Base-by-base conservation (phyloP, 2,329 filamentous ascomycete species). In the Zopfia rhizophila region DNA sequence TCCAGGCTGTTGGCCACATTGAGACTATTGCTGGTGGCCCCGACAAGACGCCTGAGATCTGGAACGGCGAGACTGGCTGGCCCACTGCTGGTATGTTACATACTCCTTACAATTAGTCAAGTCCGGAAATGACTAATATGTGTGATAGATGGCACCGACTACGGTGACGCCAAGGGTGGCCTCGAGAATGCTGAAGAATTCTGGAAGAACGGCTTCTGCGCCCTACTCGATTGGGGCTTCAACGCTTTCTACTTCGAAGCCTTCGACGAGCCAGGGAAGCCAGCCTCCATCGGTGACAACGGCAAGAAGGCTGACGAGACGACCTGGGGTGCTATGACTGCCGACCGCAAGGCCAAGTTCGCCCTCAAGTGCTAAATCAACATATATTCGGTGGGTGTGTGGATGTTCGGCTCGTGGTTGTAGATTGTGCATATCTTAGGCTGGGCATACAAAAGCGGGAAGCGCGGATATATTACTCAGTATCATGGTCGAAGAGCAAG, bases 181-280 rank as follows among this genome's bases (percentile, higher is more conserved):
- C 78, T 81, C 28, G 60, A 76, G 22, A 83, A 85, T 60, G 85
- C 85, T 19, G 68, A 78, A 52, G 75, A 71, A 17, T 90, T 83
- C 75, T 89, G 79, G 75, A 73, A 82, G 58, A 68, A 82, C 32
- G 83, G 79, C 53, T 80, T 88, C 61, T 89, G 87, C 69, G 80
- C 79, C 38, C 79, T 87, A 62, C 72, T 88, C 24, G 77, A 76
- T 53, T 88, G 84, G 83, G 84, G 83, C 49, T 78, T 84, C 53
- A 87, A 88, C 60, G 82, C 85, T 43, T 89, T 89, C 75, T 87
- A 82, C 73, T 90, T 90, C 58, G 86, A 89, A 77, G 86, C 86
- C 30, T 88, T 87, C 58, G 86, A 89, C 59, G 87, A 90, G 80
- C 75, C 81, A 48, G 88, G 84, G 83, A 89, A 89, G 81, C 84